Evolutionary conservation across 2,329 filamentous ascomycete species (phyloP).

Genomic region (Beauveria rudraprayagi): DNA sequence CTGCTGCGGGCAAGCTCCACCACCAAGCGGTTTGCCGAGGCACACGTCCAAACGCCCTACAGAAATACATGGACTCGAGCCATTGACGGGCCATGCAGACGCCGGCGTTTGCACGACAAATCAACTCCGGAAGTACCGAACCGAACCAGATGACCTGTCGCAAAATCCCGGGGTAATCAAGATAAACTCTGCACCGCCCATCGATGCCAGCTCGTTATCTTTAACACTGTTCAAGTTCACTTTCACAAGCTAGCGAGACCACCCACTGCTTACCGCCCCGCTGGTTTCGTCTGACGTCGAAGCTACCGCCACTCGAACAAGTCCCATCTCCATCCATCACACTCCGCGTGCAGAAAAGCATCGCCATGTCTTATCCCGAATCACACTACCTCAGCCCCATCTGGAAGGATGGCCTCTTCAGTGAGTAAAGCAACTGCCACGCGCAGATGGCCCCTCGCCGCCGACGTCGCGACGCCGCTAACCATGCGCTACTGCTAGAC

Average conservation of each 20-base stretch:
- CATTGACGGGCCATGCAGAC: neutral
- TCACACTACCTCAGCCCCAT: slow-evolving; percentile 72
- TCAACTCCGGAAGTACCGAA: neutral
- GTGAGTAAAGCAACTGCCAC: slow-evolving; percentile 36
- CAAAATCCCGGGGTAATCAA: neutral
- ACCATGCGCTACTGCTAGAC: slow-evolving; percentile 37
- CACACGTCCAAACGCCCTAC: neutral
- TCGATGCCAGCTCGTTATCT: neutral
- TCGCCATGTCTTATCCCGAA: slow-evolving; percentile 57
- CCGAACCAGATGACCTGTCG: neutral
- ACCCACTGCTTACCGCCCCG: neutral
- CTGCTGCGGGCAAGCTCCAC: no score
- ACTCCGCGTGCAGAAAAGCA: slow-evolving; percentile 14
- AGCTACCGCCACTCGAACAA: neutral
- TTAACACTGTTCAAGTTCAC: neutral
- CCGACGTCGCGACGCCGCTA: neutral
- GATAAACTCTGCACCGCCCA: neutral
- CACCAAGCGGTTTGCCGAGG: neutral
- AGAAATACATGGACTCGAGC: neutral
- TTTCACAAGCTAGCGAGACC: neutral
- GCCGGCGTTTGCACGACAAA: neutral
- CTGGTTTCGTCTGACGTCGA: neutral
- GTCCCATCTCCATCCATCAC: neutral
- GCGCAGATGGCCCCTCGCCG: neutral
- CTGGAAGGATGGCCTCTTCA: slow-evolving; percentile 83